Evolutionary conservation across 768 basidiomycete genomes (phyloP), one percentile per base, ranked within the genome.

Genomic region (Baorangia bicolor): DNA sequence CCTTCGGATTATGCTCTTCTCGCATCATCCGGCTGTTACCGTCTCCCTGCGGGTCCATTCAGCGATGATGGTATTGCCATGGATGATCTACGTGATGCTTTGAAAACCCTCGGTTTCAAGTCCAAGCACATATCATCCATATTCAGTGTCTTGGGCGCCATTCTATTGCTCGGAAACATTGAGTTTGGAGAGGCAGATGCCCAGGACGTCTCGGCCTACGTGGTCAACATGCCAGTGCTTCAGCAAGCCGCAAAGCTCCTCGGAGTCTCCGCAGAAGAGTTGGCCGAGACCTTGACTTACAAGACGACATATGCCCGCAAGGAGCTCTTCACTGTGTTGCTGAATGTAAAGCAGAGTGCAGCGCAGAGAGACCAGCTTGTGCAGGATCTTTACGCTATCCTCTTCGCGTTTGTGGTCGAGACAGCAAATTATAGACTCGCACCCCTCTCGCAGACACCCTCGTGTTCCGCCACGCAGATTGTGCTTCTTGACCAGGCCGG

Each of bases 351-450:
- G 44, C 83, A 81, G 57, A 80, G 85, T 39, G 73, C 73, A 1
- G 63, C 63, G 1, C 84, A 86, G 63, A 77, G 84, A 30, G 82
- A 86, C 56, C 74, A 74, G 30, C 74, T 86, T 37, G 75, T 82
- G 27, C 75, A 78, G 51, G 84, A 84, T 59, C 77, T 86, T 35
- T 86, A 86, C 60, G 78, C 81, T 33, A 85, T 86, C 62, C 73
- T 86, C 43, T 86, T 86, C 58, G 78, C 84, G 0, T 86, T 79
- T 56, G 77, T 86, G 40, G 80, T 84, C 46, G 84, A 86, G 65
- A 83, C 82, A 12, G 81, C 81, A 57, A 86, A 86, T 66, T 79
- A 82, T 64, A 77, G 77, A 61, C 69, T 85, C 23, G 76, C 81
- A 12, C 78, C 83, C 3, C 63, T 73, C 57, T 69, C 77, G 1